A percentile compares a stretch with the other conserved stretches of the same genome.
Conservation (phyloP, 208 protist genomes). For the Polymyxa betae region DNA sequence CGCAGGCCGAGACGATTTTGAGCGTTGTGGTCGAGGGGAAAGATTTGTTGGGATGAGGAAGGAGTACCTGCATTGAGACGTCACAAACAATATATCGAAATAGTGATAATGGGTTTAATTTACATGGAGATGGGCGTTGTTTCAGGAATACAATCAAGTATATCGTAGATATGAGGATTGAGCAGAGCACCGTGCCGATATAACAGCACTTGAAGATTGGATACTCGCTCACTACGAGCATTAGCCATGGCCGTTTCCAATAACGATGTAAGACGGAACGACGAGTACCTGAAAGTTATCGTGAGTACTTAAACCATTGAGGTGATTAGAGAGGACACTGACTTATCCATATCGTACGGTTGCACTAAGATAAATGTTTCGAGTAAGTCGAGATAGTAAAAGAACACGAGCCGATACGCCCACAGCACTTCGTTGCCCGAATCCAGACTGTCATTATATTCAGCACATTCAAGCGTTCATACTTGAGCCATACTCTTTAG, state of each 20-base stretch:
- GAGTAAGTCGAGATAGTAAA: background rate
- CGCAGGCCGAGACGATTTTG: background rate
- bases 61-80: background rate
- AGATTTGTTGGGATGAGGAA: background rate
- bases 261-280: background rate
- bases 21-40: background rate
- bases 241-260: background rate
- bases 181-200: background rate
- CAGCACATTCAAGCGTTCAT: background rate
- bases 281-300: background rate
- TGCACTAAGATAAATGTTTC: background rate
- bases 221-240: background rate
- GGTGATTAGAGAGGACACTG: background rate
- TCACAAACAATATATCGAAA: background rate
- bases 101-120: background rate
- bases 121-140: background rate
- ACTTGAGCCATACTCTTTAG: background rate
- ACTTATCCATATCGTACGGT: background rate
- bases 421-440: background rate
- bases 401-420: background rate
- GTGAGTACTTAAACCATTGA: too few species aligned
- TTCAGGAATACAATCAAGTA: background rate
- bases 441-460: background rate
- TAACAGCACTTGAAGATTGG: background rate
- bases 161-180: background rate